Conservation (phyloP, 1,284 basidiomycete species). For the Paramarasmius palmivorus region DNA sequence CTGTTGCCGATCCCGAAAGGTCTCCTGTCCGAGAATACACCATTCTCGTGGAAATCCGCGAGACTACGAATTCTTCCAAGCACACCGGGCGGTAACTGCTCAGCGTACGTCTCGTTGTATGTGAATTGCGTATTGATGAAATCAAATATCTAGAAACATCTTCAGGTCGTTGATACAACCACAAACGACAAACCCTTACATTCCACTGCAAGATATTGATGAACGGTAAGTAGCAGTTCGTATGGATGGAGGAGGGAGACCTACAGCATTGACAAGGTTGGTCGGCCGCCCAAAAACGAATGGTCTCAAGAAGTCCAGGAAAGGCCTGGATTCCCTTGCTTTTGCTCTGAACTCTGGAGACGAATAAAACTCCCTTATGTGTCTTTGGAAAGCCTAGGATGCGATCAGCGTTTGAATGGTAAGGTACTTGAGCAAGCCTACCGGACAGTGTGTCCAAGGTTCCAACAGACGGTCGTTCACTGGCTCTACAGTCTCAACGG, state of each 20-base stretch:
- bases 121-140: conserved; percentile 2
- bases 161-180: background rate
- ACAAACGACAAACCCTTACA: background rate
- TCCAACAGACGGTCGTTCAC: conserved; percentile 11
- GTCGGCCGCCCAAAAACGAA: background rate
- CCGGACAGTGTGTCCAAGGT: conserved; percentile 4
- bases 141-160: background rate
- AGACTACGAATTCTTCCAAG: background rate
- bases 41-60: conserved; percentile 2
- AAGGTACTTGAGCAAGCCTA: background rate
- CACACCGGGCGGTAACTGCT: background rate
- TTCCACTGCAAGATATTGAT: background rate
- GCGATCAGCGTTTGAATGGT: background rate
- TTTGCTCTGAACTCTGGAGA: background rate
- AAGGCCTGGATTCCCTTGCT: background rate
- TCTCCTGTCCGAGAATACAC: background rate
- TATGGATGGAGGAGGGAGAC: background rate
- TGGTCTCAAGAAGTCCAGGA: background rate
- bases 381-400: background rate
- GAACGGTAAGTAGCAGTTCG: background rate
- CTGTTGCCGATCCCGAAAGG: conserved; percentile 1
- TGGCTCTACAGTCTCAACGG: conserved; percentile 16
- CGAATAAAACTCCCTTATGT: background rate
- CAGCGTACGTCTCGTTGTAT: conserved; percentile 1
- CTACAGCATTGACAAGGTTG: background rate